phyloP scores from a whole-genome alignment of 2,329 filamentous ascomycete species.

The Colletotrichum sp. region DNA sequence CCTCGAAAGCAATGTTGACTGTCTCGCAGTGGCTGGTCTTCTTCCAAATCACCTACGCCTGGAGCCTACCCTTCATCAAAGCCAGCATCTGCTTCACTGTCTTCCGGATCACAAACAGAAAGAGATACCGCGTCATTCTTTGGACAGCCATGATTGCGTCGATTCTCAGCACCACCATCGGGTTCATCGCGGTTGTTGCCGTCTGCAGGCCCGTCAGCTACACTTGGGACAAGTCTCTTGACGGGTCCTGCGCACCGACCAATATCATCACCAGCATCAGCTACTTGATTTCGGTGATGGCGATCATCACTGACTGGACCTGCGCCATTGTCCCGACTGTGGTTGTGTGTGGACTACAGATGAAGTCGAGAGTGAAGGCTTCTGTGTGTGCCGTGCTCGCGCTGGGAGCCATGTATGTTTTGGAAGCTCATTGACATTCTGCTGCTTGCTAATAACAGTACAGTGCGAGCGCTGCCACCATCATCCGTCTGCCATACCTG shows the following conservation, averaged over 20 bases:
- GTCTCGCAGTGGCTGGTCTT: not conserved
- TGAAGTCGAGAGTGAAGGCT: not conserved
- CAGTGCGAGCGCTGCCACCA: not conserved
- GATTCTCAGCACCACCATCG: not conserved
- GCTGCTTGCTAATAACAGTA: fast-evolving
- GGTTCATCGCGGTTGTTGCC: not conserved
- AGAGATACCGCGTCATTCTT: not conserved
- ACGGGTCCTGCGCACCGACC: not conserved
- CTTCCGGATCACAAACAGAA: not conserved
- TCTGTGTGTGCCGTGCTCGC: not conserved
- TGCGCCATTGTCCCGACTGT: not conserved
- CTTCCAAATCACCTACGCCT: not conserved
- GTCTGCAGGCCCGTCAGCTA: not conserved
- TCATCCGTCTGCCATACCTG: not conserved
- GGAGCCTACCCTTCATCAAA: not conserved
- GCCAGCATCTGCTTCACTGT: not conserved
- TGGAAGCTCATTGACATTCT: fast-evolving
- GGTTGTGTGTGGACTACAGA: not conserved
- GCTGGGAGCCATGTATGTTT: not conserved
- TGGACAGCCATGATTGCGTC: not conserved
- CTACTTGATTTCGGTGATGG: not conserved
- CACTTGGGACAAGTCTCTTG: not conserved
- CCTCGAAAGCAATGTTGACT: too few species aligned
- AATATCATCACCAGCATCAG: not conserved
- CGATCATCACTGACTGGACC: not conserved